Percentiles rank a stretch among this genome's conserved stretches.
Conservation (phyloP, 495 filamentous ascomycete genomes). For the Daldinia loculata region DNA sequence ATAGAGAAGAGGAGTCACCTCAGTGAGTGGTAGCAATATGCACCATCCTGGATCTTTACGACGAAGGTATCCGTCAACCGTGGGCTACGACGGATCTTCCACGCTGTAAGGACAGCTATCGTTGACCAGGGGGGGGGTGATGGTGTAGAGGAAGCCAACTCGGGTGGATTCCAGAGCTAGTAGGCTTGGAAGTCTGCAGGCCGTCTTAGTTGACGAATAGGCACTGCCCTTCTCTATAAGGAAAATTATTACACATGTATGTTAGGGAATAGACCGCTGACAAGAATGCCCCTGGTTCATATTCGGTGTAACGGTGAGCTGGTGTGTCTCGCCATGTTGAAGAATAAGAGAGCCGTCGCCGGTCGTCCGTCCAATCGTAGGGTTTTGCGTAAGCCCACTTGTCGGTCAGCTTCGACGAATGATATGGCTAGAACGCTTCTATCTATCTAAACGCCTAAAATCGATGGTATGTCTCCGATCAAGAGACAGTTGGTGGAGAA, state of each 20-base stretch:
- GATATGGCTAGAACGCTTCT: slow-evolving; percentile 12
- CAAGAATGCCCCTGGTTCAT: slow-evolving; percentile 25
- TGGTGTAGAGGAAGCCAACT: slow-evolving; percentile 16
- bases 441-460: slow-evolving; percentile 18
- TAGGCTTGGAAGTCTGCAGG: slow-evolving; percentile 21
- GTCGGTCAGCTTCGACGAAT: slow-evolving; percentile 30
- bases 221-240: slow-evolving; percentile 17
- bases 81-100: slow-evolving; percentile 24
- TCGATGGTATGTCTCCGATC: slow-evolving; percentile 30
- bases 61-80: slow-evolving; percentile 20
- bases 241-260: slow-evolving; percentile 30
- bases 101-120: slow-evolving; percentile 14
- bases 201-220: slow-evolving; percentile 21
- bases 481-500: neutral
- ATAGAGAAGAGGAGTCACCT: slow-evolving; percentile 11
- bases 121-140: slow-evolving; percentile 23
- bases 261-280: slow-evolving; percentile 32
- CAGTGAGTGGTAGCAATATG: slow-evolving; percentile 25
- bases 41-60: slow-evolving; percentile 32
- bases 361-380: slow-evolving; percentile 27
- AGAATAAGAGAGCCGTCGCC: slow-evolving; percentile 23
- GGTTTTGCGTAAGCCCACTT: slow-evolving; percentile 12
- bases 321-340: slow-evolving; percentile 34
- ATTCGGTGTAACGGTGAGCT: slow-evolving; percentile 39
- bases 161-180: slow-evolving; percentile 32